Percentiles rank a stretch among this genome's conserved stretches.
phyloP scores from a whole-genome alignment of 176 grass and related monocot species.

The Ensete ventricosum region DNA sequence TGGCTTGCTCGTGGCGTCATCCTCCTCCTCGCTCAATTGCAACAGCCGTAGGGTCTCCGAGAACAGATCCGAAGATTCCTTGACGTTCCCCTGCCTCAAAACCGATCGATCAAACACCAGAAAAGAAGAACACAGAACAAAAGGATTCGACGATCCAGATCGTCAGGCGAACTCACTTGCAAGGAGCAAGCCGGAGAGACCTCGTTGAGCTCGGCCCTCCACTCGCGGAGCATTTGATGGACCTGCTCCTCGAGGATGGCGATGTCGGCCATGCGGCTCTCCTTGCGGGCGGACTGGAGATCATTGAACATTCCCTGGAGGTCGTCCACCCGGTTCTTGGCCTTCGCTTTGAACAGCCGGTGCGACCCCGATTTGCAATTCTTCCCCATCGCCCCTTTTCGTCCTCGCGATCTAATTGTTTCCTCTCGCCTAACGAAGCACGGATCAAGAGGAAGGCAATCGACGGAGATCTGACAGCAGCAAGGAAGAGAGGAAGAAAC shows the following conservation, averaged over 20 bases:
- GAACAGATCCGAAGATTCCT: conserved; percentile 29
- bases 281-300: conserved; percentile 74
- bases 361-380: conserved; percentile 34
- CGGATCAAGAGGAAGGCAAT: background rate
- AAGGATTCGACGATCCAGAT: conserved; percentile 1
- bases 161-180: conserved; percentile 23
- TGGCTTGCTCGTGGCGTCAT: conserved; percentile 78
- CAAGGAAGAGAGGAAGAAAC: no score
- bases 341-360: conserved; percentile 73
- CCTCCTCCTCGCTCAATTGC: conserved; percentile 72
- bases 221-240: conserved; percentile 92
- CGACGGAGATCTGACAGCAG: no score
- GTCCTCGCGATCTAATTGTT: background rate
- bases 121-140: background rate
- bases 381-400: background rate
- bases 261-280: conserved; percentile 72
- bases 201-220: conserved; percentile 70
- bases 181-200: conserved; percentile 72
- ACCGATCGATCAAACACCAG: background rate
- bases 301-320: conserved; percentile 80
- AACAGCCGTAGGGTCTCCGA: conserved; percentile 63
- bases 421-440: background rate
- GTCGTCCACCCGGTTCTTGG: conserved; percentile 80
- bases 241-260: conserved; percentile 79
- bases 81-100: conserved; percentile 37